Percentiles rank a stretch among this genome's conserved stretches.
Conservation (phyloP, 1,284 basidiomycete genomes). For the Ceratobasidium papillatum region DNA sequence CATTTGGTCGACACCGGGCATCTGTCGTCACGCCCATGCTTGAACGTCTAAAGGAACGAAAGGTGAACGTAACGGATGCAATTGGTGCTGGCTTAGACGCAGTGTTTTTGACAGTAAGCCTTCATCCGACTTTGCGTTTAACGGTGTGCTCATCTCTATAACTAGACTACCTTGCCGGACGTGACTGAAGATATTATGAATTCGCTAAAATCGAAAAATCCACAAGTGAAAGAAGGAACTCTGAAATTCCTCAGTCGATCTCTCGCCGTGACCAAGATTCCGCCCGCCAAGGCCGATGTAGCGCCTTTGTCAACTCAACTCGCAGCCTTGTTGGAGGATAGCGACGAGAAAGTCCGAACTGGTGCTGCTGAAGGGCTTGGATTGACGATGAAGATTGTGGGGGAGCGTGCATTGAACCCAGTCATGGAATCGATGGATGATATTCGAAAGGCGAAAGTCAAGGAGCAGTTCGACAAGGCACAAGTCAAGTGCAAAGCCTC, state of each 20-base stretch:
- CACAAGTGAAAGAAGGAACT: slow-evolving; percentile 94
- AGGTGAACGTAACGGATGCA: slow-evolving; percentile 88
- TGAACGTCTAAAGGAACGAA: slow-evolving; percentile 95
- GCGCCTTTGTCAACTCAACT: slow-evolving; percentile 87
- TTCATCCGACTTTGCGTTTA: background rate
- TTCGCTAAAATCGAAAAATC: slow-evolving; percentile 90
- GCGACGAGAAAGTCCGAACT: slow-evolving; percentile 88
- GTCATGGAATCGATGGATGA: slow-evolving; percentile 89
- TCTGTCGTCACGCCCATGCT: slow-evolving; percentile 81
- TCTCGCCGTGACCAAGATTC: slow-evolving; percentile 72
- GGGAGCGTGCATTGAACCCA: slow-evolving; percentile 90
- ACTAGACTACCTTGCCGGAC: slow-evolving; percentile 80
- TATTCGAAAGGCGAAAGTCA: slow-evolving; percentile 91
- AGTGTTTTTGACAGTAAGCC: slow-evolving; percentile 80
- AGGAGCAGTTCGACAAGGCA: slow-evolving; percentile 90
- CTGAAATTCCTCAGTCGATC: slow-evolving; percentile 88
- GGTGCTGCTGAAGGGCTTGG: slow-evolving; percentile 91
- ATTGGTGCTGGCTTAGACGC: slow-evolving; percentile 91
- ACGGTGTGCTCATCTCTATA: slow-evolving; percentile 45
- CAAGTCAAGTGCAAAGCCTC: slow-evolving; percentile 85
- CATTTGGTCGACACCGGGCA: slow-evolving; percentile 82
- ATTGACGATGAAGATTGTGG: slow-evolving; percentile 96
- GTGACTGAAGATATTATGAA: slow-evolving; percentile 85
- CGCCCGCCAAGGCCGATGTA: slow-evolving; percentile 78
- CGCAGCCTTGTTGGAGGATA: slow-evolving; percentile 83